Percentiles rank a stretch among this genome's conserved stretches.
These are phyloP conservation scores for Syzygium syzygioides DNA, from an alignment of 441 rosid species.

Conservation along the genomic window DNA sequence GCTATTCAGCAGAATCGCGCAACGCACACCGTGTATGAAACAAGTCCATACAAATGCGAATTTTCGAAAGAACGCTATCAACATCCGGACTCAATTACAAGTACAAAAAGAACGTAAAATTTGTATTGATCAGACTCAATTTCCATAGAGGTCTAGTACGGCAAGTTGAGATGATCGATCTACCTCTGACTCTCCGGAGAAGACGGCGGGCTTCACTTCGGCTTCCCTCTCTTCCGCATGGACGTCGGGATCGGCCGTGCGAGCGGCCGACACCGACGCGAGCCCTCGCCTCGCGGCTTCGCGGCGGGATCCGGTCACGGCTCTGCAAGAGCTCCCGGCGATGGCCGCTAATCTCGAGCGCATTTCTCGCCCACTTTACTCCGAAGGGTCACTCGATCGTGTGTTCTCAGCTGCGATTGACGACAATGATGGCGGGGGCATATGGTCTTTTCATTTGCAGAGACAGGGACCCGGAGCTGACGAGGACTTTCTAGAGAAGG, in stretches of 20 bases:
- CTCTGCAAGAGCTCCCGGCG: slow-evolving; percentile 6
- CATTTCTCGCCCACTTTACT: neutral
- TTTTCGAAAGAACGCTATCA: neutral
- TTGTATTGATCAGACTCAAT: neutral
- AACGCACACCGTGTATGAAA: neutral
- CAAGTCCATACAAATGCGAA: neutral
- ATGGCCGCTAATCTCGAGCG: slow-evolving; percentile 39
- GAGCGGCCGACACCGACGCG: slow-evolving; percentile 25
- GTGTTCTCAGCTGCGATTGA: neutral
- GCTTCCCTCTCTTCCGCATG: slow-evolving; percentile 29
- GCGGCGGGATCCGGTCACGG: neutral
- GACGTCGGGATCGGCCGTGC: slow-evolving; percentile 34
- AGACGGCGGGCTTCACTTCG: slow-evolving; percentile 24
- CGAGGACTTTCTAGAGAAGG: neutral
- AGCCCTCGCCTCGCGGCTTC: slow-evolving; percentile 13
- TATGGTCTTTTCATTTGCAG: neutral
- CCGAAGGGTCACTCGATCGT: slow-evolving; percentile 2
- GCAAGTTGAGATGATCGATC: neutral
- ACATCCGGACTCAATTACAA: too few species aligned
- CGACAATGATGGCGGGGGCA: neutral
- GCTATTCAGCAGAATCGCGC: neutral
- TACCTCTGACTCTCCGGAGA: slow-evolving; percentile 28
- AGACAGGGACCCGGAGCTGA: neutral
- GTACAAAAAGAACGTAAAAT: too few species aligned
- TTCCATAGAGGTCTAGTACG: neutral